phyloP scores from a whole-genome alignment of 176 grass and related monocot genomes.

The Coix lacrymajobi region DNA sequence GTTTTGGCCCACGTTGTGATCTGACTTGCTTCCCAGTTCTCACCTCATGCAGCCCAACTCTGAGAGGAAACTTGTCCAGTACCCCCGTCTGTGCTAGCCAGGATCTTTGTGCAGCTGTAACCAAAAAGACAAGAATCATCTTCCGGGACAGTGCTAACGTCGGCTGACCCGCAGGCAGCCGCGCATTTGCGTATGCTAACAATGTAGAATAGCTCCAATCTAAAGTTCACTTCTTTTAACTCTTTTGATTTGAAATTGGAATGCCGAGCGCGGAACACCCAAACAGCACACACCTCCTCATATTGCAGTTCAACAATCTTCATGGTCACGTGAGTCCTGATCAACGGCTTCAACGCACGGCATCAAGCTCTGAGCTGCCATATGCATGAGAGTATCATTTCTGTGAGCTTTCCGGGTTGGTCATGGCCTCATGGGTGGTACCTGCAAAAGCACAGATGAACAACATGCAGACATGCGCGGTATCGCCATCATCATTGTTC shows the following conservation, averaged over 20 bases:
- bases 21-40: not conserved
- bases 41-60: not conserved
- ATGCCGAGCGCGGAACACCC: not conserved
- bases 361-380: not conserved
- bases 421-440: not conserved
- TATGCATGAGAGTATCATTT: not conserved
- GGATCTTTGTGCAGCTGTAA: not conserved
- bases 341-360: not conserved
- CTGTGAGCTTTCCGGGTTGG: not conserved
- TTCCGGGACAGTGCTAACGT: not conserved
- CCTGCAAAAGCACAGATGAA: not conserved
- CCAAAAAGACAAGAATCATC: not conserved
- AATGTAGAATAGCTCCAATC: too few species aligned
- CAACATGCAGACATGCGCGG: not conserved
- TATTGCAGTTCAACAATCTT: not conserved
- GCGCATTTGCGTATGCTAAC: too few species aligned
- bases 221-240: not conserved
- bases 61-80: not conserved
- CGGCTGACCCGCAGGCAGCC: too few species aligned
- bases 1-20: not conserved
- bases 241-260: not conserved
- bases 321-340: not conserved
- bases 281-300: not conserved
- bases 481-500: not conserved
- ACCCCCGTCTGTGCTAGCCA: not conserved